Conservation (phyloP, 176 grass and related monocot genomes). For the Musa acuminata region DNA sequence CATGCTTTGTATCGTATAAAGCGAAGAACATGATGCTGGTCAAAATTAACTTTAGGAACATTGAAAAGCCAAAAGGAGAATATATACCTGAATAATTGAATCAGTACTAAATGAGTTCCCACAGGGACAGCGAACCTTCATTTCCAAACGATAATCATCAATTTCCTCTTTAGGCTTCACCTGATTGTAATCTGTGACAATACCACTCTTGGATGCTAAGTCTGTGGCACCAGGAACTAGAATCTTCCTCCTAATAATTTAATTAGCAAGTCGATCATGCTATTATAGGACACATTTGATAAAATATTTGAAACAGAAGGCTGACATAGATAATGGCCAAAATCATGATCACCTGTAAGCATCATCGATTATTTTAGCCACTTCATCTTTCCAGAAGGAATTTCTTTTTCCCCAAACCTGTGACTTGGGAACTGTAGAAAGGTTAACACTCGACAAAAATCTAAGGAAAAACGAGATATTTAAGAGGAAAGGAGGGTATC, state of each 20-base stretch:
- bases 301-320: background rate
- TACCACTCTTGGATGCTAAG: slow-evolving; percentile 29
- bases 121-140: slow-evolving; percentile 59
- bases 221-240: slow-evolving; percentile 36
- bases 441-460: background rate
- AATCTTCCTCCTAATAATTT: slow-evolving; percentile 47
- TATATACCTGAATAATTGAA: slow-evolving; percentile 57
- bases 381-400: slow-evolving; percentile 39
- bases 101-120: slow-evolving; percentile 29
- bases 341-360: slow-evolving; percentile 58
- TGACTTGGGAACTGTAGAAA: slow-evolving; percentile 41
- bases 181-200: slow-evolving; percentile 10
- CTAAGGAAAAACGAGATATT: background rate
- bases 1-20: background rate
- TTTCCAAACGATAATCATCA: slow-evolving; percentile 31
- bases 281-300: background rate
- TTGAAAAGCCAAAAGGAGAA: slow-evolving; percentile 10
- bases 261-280: background rate
- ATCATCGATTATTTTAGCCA: slow-evolving; percentile 92
- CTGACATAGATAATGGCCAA: background rate
- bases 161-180: slow-evolving; percentile 33
- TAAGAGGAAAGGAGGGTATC: background rate
- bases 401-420: slow-evolving; percentile 73
- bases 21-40: background rate
- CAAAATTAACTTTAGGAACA: slow-evolving; percentile 3